Conservation (phyloP, 495 filamentous ascomycete species). For the Umbilicaria muhlenbergii region DNA sequence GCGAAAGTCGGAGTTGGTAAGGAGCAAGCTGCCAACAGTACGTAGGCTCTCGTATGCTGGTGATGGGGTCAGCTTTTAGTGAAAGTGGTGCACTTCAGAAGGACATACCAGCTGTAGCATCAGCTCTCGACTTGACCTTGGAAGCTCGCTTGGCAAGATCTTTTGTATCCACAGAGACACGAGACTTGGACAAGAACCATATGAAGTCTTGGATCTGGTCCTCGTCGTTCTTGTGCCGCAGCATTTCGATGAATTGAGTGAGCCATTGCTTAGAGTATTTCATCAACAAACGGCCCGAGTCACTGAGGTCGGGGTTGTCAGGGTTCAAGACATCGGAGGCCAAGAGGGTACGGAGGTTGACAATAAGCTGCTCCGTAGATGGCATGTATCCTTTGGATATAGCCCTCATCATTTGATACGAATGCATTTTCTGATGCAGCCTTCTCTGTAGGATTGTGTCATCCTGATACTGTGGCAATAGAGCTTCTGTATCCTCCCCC, state of each 20-base stretch:
- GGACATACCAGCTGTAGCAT: slow-evolving; percentile 56
- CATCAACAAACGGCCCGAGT: slow-evolving; percentile 56
- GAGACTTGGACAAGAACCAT: slow-evolving; percentile 66
- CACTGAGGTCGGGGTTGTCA: slow-evolving; percentile 57
- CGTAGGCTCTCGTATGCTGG: slow-evolving; percentile 69
- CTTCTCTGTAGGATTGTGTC: slow-evolving; percentile 63
- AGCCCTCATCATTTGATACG: slow-evolving; percentile 80
- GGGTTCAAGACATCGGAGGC: slow-evolving; percentile 65
- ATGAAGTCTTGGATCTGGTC: slow-evolving; percentile 86
- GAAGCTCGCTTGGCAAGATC: slow-evolving; percentile 47
- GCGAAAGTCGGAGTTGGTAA: slow-evolving; percentile 84
- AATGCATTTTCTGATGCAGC: slow-evolving; percentile 75
- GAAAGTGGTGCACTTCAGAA: not conserved
- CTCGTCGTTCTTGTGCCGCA: slow-evolving; percentile 65
- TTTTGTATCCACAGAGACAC: slow-evolving; percentile 49
- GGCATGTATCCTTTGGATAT: slow-evolving; percentile 81
- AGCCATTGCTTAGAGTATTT: slow-evolving; percentile 60
- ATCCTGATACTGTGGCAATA: slow-evolving; percentile 73
- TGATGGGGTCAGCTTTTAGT: slow-evolving; percentile 3
- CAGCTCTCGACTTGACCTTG: slow-evolving; percentile 53
- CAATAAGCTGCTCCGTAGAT: slow-evolving; percentile 67
- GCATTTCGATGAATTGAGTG: slow-evolving; percentile 55
- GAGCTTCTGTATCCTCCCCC: slow-evolving; percentile 47
- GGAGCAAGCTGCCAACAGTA: slow-evolving; percentile 65
- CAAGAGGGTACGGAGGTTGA: slow-evolving; percentile 68